A percentile compares a stretch with the other conserved stretches of the same genome.
Conservation (phyloP, 2,329 filamentous ascomycete genomes). For the Aspergillus puulaauensis region DNA sequence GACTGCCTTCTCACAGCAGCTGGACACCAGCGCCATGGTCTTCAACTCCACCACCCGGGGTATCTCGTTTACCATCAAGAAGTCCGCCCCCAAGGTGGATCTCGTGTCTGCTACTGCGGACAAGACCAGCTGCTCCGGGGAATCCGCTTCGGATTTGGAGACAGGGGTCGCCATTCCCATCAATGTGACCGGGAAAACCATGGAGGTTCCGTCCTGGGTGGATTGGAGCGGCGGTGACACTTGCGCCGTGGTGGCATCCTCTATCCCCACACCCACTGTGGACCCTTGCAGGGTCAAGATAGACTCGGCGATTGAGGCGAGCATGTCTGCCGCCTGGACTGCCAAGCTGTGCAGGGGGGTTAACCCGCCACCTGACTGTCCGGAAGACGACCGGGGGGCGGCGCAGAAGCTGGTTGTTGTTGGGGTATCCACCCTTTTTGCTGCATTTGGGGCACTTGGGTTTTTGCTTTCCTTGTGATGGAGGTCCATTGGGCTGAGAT, state of each 20-base stretch:
- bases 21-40: not conserved
- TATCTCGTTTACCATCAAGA: slow-evolving; percentile 8
- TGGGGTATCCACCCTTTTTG: not conserved
- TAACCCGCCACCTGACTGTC: slow-evolving; percentile 4
- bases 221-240: slow-evolving; percentile 1
- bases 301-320: not conserved
- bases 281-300: slow-evolving; percentile 7
- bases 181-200: slow-evolving; percentile 6
- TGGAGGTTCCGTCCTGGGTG: not conserved
- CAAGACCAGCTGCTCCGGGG: not conserved
- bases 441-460: too few species aligned
- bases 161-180: slow-evolving; percentile 6
- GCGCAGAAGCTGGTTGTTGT: not conserved
- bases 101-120: slow-evolving; percentile 12
- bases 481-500: too few species aligned
- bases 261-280: not conserved
- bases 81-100: slow-evolving; percentile 12
- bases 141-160: slow-evolving; percentile 5
- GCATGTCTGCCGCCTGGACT: not conserved
- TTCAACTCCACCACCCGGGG: not conserved
- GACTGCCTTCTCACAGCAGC: not conserved
- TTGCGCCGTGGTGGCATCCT: not conserved
- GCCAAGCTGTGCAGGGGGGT: not conserved
- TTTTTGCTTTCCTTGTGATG: too few species aligned
- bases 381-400: not conserved